Conservation (phyloP, 164 flowering plant genomes). For the Annona squamosa region DNA sequence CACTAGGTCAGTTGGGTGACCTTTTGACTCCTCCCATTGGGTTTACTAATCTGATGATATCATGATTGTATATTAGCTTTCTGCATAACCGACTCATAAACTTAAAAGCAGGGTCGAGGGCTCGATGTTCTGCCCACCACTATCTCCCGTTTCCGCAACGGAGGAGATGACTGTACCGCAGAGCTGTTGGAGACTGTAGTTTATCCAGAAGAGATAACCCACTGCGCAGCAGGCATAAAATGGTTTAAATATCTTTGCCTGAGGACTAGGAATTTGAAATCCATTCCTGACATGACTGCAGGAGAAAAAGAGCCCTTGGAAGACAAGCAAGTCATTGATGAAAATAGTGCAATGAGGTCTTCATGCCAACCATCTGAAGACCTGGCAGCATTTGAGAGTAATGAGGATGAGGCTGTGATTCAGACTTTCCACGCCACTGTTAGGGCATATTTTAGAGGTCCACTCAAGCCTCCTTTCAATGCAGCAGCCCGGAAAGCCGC, state of each 20-base stretch:
- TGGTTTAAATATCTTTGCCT: slow-evolving; percentile 84
- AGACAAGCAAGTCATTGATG: neutral
- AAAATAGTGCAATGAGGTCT: neutral
- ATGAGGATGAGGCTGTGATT: slow-evolving; percentile 40
- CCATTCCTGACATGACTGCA: slow-evolving; percentile 9
- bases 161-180: slow-evolving; percentile 75
- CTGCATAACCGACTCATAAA: neutral
- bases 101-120: slow-evolving; percentile 66
- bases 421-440: slow-evolving; percentile 60
- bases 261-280: slow-evolving; percentile 20
- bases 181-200: slow-evolving; percentile 72
- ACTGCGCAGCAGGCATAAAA: slow-evolving; percentile 90
- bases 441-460: slow-evolving; percentile 70
- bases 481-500: slow-evolving; percentile 77
- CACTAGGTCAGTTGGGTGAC: no score
- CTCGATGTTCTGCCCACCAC: slow-evolving; percentile 92
- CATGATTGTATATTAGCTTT: neutral
- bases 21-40: no score
- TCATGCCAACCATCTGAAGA: neutral
- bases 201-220: slow-evolving; percentile 90
- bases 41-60: no score
- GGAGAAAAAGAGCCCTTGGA: slow-evolving; percentile 4
- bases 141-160: slow-evolving; percentile 76
- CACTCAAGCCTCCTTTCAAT: slow-evolving; percentile 89
- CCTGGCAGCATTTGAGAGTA: neutral